Percentiles rank a stretch among this genome's conserved stretches.
phyloP scores from a whole-genome alignment of 345 rosid species.

The Boechera divaricarpa region DNA sequence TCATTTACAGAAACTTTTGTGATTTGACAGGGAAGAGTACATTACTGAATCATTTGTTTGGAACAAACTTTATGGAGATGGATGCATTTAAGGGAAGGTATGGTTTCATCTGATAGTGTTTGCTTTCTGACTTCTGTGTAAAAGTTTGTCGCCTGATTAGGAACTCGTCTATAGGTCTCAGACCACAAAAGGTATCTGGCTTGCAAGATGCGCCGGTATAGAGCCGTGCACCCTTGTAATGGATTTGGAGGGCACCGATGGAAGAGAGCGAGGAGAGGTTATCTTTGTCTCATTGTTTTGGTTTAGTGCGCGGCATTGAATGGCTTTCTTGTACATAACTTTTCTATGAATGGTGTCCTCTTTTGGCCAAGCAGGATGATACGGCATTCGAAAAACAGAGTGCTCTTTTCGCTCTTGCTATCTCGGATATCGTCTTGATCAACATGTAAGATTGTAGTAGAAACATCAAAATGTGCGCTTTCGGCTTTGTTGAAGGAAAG shows the following conservation, averaged over 20 bases:
- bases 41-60: conserved; percentile 74
- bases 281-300: background rate
- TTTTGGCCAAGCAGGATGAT: conserved; percentile 65
- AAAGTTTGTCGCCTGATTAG: conserved; percentile 12
- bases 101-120: conserved; percentile 32
- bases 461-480: background rate
- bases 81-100: conserved; percentile 97
- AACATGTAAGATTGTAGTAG: conserved; percentile 72
- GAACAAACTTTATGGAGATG: conserved; percentile 93
- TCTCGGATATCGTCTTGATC: conserved; percentile 93
- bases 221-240: conserved; percentile 94
- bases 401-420: conserved; percentile 95
- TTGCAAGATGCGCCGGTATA: conserved; percentile 81
- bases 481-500: background rate
- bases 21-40: conserved; percentile 90
- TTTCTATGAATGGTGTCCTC: conserved; percentile 4
- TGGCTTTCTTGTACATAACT: background rate
- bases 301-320: background rate
- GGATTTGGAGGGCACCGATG: conserved; percentile 99
- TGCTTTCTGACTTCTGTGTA: background rate
- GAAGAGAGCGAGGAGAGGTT: conserved; percentile 99
- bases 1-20: conserved; percentile 39
- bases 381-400: conserved; percentile 99
- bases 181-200: conserved; percentile 97
- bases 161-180: conserved; percentile 64